A percentile compares a stretch with the other conserved stretches of the same genome.
Conservation (phyloP, 2,329 filamentous ascomycete species). For the Apiospora sp. region DNA sequence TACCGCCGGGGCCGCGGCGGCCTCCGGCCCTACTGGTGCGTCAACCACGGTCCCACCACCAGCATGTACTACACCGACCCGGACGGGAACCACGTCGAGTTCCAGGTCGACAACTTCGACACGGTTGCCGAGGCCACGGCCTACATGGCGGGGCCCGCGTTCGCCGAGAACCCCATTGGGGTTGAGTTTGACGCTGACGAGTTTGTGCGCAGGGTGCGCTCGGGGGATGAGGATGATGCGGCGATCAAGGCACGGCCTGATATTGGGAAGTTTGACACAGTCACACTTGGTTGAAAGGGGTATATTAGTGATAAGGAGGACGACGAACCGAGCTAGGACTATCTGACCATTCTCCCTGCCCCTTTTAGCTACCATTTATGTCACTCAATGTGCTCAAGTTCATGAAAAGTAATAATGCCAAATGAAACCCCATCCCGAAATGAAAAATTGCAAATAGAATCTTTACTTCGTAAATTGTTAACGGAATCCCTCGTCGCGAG, state of each 20-base stretch:
- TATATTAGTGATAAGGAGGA: too few species aligned
- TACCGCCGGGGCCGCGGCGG: slow-evolving; percentile 43
- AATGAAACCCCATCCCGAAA: neutral
- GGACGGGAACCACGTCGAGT: slow-evolving; percentile 57
- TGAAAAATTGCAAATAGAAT: slow-evolving; percentile 24
- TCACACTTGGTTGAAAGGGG: neutral
- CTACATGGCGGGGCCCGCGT: slow-evolving; percentile 49
- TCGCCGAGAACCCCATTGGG: slow-evolving; percentile 52
- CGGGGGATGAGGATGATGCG: slow-evolving; percentile 35
- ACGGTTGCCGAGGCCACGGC: slow-evolving; percentile 45
- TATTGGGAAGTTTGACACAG: neutral
- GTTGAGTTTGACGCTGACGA: slow-evolving; percentile 55
- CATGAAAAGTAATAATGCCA: too few species aligned
- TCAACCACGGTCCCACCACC: slow-evolving; percentile 57
- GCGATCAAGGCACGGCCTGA: slow-evolving; percentile 31
- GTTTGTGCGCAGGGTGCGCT: slow-evolving; percentile 38
- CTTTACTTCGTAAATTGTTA: neutral
- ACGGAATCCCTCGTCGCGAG: neutral
- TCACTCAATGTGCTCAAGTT: too few species aligned
- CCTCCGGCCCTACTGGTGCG: slow-evolving; percentile 50
- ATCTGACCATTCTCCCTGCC: too few species aligned
- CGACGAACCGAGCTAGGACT: too few species aligned
- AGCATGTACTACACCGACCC: slow-evolving; percentile 58
- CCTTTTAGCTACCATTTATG: too few species aligned
- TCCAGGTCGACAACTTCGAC: slow-evolving; percentile 54